Conservation (phyloP, 1,284 basidiomycete genomes). For the Rhizopogon hawkerae region DNA sequence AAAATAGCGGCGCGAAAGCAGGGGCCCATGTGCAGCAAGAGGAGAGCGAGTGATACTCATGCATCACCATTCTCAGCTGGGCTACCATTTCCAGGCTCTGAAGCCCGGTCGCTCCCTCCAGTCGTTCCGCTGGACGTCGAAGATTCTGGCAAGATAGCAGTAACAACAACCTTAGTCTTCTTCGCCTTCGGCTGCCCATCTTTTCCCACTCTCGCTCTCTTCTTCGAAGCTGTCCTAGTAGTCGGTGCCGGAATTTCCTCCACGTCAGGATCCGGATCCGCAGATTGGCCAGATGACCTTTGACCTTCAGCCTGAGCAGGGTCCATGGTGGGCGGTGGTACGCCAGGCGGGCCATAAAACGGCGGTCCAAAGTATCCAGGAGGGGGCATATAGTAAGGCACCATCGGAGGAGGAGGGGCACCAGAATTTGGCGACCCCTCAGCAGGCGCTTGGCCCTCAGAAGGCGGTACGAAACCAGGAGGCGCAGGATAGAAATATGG, state of each 20-base stretch:
- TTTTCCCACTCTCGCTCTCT: slow-evolving; percentile 22
- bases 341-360: slow-evolving; percentile 17
- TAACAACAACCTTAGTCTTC: slow-evolving; percentile 25
- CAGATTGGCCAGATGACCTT: slow-evolving; percentile 14
- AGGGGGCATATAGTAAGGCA: slow-evolving; percentile 34
- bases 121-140: slow-evolving; percentile 18
- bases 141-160: slow-evolving; percentile 11
- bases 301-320: slow-evolving; percentile 15
- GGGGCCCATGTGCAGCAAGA: slow-evolving; percentile 8
- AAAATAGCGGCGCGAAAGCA: slow-evolving; percentile 8
- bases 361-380: slow-evolving; percentile 24
- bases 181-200: slow-evolving; percentile 25
- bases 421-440: slow-evolving; percentile 34
- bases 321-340: slow-evolving; percentile 23
- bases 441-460: slow-evolving; percentile 34
- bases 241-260: slow-evolving; percentile 17
- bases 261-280: slow-evolving; percentile 15
- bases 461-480: slow-evolving; percentile 32
- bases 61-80: slow-evolving; percentile 17
- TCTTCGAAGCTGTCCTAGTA: slow-evolving; percentile 21
- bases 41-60: slow-evolving; percentile 10
- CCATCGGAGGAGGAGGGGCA: slow-evolving; percentile 34
- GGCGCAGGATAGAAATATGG: slow-evolving; percentile 43
- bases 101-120: slow-evolving; percentile 21
- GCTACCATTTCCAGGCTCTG: slow-evolving; percentile 19